Percentiles rank a stretch among this genome's conserved stretches.
Conservation (phyloP, 495 filamentous ascomycete species). For the Penicillium argentinense region DNA sequence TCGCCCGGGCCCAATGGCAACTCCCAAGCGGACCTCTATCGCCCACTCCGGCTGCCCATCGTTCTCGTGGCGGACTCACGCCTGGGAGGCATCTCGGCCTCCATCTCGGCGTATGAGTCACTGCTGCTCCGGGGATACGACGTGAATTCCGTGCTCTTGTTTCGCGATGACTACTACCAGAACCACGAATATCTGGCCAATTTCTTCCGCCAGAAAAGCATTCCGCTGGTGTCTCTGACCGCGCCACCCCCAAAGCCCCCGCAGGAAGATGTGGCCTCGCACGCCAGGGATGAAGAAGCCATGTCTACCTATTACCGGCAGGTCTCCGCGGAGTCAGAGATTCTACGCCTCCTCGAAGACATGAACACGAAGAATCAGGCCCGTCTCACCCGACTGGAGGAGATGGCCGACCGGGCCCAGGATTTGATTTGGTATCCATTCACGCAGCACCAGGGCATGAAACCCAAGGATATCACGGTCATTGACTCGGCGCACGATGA, state of each 20-base stretch:
- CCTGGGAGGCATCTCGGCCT: slow-evolving; percentile 71
- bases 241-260: slow-evolving; percentile 48
- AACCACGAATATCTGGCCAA: slow-evolving; percentile 63
- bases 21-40: slow-evolving; percentile 73
- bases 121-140: slow-evolving; percentile 73
- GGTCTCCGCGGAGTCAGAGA: slow-evolving; percentile 35
- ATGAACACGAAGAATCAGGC: slow-evolving; percentile 47
- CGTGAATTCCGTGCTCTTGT: slow-evolving; percentile 62
- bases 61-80: slow-evolving; percentile 68
- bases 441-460: slow-evolving; percentile 68
- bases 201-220: slow-evolving; percentile 60
- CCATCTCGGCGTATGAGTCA: slow-evolving; percentile 75
- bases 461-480: slow-evolving; percentile 56
- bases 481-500: slow-evolving; percentile 78
- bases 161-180: slow-evolving; percentile 58
- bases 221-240: slow-evolving; percentile 53
- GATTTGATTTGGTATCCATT: slow-evolving; percentile 78
- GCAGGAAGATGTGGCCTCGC: slow-evolving; percentile 26
- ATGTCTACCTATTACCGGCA: slow-evolving; percentile 60
- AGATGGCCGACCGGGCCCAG: slow-evolving; percentile 57
- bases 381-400: slow-evolving; percentile 55
- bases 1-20: slow-evolving; percentile 72
- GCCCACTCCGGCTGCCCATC: slow-evolving; percentile 68
- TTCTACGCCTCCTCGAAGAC: slow-evolving; percentile 41
- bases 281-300: slow-evolving; percentile 46